phyloP scores from a whole-genome alignment of 2,329 filamentous ascomycete species.

The Aspergillus carbonarius region DNA sequence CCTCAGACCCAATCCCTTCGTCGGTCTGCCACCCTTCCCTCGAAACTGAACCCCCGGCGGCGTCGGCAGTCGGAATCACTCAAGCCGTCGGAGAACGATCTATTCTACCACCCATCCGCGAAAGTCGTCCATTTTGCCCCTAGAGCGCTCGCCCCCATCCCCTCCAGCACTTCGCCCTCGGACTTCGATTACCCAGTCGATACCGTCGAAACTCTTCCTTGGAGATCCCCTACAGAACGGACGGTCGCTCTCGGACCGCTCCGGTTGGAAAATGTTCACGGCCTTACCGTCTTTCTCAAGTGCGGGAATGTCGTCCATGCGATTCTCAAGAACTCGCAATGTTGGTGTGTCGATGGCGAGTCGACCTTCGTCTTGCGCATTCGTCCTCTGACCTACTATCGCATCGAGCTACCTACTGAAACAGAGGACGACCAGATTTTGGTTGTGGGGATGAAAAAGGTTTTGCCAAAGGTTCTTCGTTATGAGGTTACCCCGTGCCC shows the following conservation, averaged over 20 bases:
- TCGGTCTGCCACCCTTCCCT: slow-evolving; percentile 39
- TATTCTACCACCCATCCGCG: slow-evolving; percentile 71
- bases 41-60: slow-evolving; percentile 31
- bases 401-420: slow-evolving; percentile 76
- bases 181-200: slow-evolving; percentile 51
- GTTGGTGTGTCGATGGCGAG: slow-evolving; percentile 85
- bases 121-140: slow-evolving; percentile 68
- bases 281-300: slow-evolving; percentile 83
- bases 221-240: slow-evolving; percentile 73
- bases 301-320: slow-evolving; percentile 81
- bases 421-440: slow-evolving; percentile 63
- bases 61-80: slow-evolving; percentile 29
- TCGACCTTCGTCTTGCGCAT: slow-evolving; percentile 87
- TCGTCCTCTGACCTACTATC: slow-evolving; percentile 79
- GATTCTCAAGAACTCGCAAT: slow-evolving; percentile 85
- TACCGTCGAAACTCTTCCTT: slow-evolving; percentile 65
- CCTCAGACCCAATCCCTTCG: slow-evolving; percentile 30
- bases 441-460: slow-evolving; percentile 66
- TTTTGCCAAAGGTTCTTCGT: slow-evolving; percentile 70
- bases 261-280: slow-evolving; percentile 80
- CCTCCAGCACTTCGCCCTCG: slow-evolving; percentile 37
- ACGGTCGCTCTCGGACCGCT: slow-evolving; percentile 80
- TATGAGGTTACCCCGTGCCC: slow-evolving; percentile 89
- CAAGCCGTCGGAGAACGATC: slow-evolving; percentile 41
- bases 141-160: slow-evolving; percentile 43